Evolutionary conservation across 1,284 basidiomycete species (phyloP), one percentile per base, ranked within the genome.

Genomic region (Cryptococcus deneoformans): DNA sequence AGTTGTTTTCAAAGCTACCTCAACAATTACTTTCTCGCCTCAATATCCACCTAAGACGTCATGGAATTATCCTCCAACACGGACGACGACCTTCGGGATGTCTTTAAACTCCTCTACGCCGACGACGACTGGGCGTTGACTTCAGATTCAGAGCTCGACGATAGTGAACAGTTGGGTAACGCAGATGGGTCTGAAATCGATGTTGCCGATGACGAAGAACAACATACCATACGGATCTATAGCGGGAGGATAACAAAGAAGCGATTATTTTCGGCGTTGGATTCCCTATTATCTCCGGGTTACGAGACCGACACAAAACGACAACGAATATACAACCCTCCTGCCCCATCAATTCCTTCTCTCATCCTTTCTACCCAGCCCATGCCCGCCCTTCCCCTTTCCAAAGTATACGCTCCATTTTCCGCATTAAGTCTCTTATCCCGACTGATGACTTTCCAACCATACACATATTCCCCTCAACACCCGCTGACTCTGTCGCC

Each of bases 381-480:
- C 2, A 48, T 70, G 0, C 63, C 70, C 20, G 10, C 48, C 5
- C 51, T 69, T 12, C 70, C 69, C 0, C 34, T 57, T 9, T 16
- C 60, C 0, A 24, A 45, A 0, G 42, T 44, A 0, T 76, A 67
- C 58, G 61, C 58, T 6, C 74, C 74, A 2, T 73, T 63, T 60
- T 71, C 70, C 0, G 66, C 70, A 1, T 62, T 73, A 0, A 62
- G 67, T 4, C 59, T 74, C 10, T 63, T 76, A n/a, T 46, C 63
- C 7, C 56, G 72, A 35, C 54, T 76, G 12, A 54, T 64, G 36
- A 73, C 72, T 1, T 73, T 61, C 49, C 49, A 60, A 36, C 59
- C 64, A 3, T 57, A 54, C 6, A 42, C 59, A 1, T 67, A 61
- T 50, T 55, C 65, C 9, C 47, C 61, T 12, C 35, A 42, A 2